Evolutionary conservation across 192 early-diverging fungal species (phyloP), one percentile per base, ranked within the genome.

Genomic region (Coemansia javaensis): DNA sequence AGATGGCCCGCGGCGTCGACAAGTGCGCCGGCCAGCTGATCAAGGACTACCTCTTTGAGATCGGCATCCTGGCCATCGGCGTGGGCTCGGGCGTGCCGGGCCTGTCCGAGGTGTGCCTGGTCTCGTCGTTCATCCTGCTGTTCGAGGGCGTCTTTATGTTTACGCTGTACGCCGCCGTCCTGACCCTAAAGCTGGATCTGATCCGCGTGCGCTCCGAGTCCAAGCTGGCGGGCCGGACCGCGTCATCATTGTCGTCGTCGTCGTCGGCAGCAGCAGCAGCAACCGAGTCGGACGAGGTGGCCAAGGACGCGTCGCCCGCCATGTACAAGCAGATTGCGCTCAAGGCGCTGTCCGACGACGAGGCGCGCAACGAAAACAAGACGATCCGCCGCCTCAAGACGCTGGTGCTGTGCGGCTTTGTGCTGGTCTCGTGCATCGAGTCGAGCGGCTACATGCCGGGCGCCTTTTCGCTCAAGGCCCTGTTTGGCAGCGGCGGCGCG

Each of bases 171-270:
- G 75, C 86, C 32, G 84, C 91, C 13, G 81, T 93, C 28, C 67
- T 96, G 54, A 84, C 90, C 35, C 76, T 94, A 12, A 94, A 94
- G 66, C 75, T 94, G 15, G 93, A 96, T 64, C 59, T 86, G 49
- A 78, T 75, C 51, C 61, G 77, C 32, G 62, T 75, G 35, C 70
- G 77, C 24, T 47, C 59, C 42, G 61, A 72, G 38, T 31, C 12
- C 51, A 64, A 64, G 68, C 56, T 64, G 17, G 56, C 36, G n/a
- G n/a, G n/a, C n/a, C n/a, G n/a, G n/a, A n/a, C n/a, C n/a, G n/a
- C n/a, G n/a, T n/a, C n/a, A n/a, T n/a, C 25, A 38, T 51, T 37
- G 35, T 12, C 37, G 48, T 37, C 16, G 24, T 25, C 5, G 45
- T 32, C 39, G 48, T 31, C 30, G 56, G 50, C 40, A 51, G 57